Evolutionary conservation across 208 protist genomes (phyloP), one percentile per base, ranked within the genome.

Genomic region (Crithidia mellificae): DNA sequence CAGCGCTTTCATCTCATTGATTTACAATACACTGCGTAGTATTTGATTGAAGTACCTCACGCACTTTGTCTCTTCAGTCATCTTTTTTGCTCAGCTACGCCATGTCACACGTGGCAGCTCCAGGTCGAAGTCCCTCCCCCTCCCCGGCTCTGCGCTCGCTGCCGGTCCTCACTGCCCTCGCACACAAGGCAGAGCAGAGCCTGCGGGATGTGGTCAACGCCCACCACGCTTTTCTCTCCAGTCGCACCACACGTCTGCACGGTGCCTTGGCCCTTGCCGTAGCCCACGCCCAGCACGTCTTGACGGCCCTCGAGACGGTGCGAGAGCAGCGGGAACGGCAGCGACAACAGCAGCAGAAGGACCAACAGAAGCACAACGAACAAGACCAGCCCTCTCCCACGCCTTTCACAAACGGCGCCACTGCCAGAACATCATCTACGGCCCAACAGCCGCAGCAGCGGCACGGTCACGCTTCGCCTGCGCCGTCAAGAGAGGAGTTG

Each of bases 191-290:
- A 0, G 67, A 79, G 34, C 50, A 66, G 6, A 58, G 59, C 4
- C 44, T 74, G 29, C 7, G 20, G 17, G 59, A 65, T 20, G 59
- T 93, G 0, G 44, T 58, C 2, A 72, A 69, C 2, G 53, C 83
- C 5, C 77, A 81, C 43, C 72, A 62, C 30, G 68, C 67, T 22
- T 67, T 84, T n/a, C 52, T 70, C 9, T 55, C 74, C 5, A 66
- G 32, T 24, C 78, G 74, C 38, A 77, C 22, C 41, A 43, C 58
- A 14, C 68, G 44, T n/a, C 68, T 63, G 19, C 83, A 90, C 57
- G 80, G 81, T 9, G 84, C 81, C 1, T 77, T 91, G 8, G 63
- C 78, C 2, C 56, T 90, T 15, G 73, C 81, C 47, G 65, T 85
- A 3, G 56, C 76, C n/a, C 64, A 84, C 34, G 78, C 77, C 7